Evolutionary conservation across 2,329 filamentous ascomycete genomes (phyloP), one percentile per base, ranked within the genome.

Genomic region (Ceratocystis papillata): DNA sequence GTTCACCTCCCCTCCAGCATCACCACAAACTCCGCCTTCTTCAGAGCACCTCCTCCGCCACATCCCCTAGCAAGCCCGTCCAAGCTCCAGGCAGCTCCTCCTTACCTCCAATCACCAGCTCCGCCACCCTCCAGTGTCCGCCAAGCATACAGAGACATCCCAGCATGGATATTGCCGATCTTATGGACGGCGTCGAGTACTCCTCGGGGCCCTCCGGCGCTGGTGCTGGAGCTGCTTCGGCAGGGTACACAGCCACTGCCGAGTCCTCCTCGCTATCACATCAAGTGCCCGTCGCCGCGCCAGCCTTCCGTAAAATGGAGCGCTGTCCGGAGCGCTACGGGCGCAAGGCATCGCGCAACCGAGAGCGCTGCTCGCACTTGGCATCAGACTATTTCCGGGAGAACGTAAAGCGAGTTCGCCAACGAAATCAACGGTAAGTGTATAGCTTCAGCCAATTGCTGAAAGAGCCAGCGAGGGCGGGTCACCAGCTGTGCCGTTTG

Each of bases 371-470:
- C 48, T 67, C 66, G 15, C 66, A 67, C 37, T 63, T 67, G 22
- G 53, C 66, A 8, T 67, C 66, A 6, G 62, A 64, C 25, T 67
- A 67, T 25, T 67, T 67, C 62, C 55, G 66, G 12, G 66, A 67
- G 28, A 67, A 67, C 41, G 66, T 67, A 8, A 67, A 67, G 62
- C 55, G 66, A 17, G 66, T 67, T 22, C 62, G 66, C 6, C 66
- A 67, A 57, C 62, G 66, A 15, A 67, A 67, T 25, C 66, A 67
- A 8, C 62, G 66, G 65, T 67, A 60, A 22, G 55, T 45, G 17
- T 33, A 22, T 45, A 15, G 17, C 77, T 74, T 75, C 57, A 28
- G 73, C 67, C 64, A 12, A 28, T 8, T 28, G n/a, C 62, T 33
- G 5, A 7, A 33, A 33, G 30, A 33, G 30, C 1, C 30, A 2